Conservation (phyloP, 139 green algal genomes). For the Chlorella sp. region DNA sequence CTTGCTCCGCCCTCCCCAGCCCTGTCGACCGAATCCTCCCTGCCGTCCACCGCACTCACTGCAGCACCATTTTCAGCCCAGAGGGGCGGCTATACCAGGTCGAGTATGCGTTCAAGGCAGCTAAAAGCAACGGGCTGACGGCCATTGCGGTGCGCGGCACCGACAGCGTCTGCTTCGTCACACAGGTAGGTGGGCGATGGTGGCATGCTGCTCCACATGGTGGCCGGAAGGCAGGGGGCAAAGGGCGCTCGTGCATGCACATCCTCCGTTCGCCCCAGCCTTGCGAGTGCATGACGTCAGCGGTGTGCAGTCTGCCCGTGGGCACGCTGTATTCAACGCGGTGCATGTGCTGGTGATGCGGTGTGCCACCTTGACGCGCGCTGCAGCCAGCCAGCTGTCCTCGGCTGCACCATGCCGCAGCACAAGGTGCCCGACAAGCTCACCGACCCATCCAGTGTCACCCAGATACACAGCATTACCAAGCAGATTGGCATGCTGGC, state of each 20-base stretch:
- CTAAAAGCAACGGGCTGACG: constrained; percentile 91
- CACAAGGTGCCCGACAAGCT: constrained; percentile 92
- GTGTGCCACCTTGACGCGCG: too few species aligned
- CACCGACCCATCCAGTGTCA: constrained; percentile 91
- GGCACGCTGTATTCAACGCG: too few species aligned
- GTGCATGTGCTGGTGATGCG: too few species aligned
- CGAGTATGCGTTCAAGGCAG: constrained; percentile 99
- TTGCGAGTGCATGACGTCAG: too few species aligned
- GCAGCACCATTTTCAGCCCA: constrained; percentile 97
- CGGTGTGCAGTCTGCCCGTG: too few species aligned
- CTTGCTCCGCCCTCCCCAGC: neutral
- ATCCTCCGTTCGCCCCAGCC: too few species aligned
- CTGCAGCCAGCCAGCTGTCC: too few species aligned
- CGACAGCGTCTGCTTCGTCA: constrained; percentile 94
- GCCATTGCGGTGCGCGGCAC: constrained; percentile 93
- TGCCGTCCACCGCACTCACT: neutral
- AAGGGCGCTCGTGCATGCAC: too few species aligned
- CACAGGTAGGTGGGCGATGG: constrained; percentile 58
- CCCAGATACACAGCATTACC: constrained; percentile 92
- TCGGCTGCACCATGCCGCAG: constrained; percentile 38
- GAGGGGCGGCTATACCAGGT: constrained; percentile 97
- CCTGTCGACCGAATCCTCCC: neutral
- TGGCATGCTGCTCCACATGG: too few species aligned
- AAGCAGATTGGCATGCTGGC: constrained; percentile 92
- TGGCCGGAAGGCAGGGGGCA: too few species aligned